A percentile compares a stretch with the other conserved stretches of the same genome.
phyloP scores from a whole-genome alignment of 2,329 filamentous ascomycete species.

The Sporothrix schenckii region DNA sequence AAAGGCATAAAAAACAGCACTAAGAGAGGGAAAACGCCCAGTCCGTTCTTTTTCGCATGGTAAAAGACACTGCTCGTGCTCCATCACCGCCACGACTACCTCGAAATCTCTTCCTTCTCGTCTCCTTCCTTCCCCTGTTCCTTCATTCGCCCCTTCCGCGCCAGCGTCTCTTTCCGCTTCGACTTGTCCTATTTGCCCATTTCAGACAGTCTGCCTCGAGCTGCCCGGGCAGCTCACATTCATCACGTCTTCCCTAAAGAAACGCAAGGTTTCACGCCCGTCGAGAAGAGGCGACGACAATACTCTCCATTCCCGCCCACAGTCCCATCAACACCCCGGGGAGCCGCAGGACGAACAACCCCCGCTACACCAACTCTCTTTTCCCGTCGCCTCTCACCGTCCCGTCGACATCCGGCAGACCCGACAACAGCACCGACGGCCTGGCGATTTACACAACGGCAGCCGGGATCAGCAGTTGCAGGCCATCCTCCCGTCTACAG shows the following conservation, averaged over 20 bases:
- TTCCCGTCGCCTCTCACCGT: constrained; percentile 17
- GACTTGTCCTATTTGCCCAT: constrained; percentile 12
- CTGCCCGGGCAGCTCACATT: constrained; percentile 68
- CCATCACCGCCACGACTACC: constrained; percentile 24
- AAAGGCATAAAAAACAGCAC: constrained; percentile 12
- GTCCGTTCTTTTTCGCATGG: constrained; percentile 16
- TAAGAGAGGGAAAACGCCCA: constrained; percentile 24
- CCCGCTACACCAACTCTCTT: constrained; percentile 1
- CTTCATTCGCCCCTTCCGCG: constrained; percentile 3
- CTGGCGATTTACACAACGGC: background rate
- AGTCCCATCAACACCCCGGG: constrained; percentile 12
- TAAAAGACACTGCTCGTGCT: constrained; percentile 18
- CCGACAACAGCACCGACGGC: constrained; percentile 8
- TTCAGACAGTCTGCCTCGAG: constrained; percentile 48
- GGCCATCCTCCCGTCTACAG: constrained; percentile 34
- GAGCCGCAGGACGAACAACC: constrained; percentile 9
- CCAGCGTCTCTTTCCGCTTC: background rate
- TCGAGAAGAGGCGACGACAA: constrained; percentile 46
- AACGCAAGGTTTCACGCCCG: constrained; percentile 66
- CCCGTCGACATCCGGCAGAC: constrained; percentile 10
- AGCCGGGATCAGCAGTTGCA: constrained; percentile 6
- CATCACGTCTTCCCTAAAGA: constrained; percentile 75
- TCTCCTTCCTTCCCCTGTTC: constrained; percentile 20
- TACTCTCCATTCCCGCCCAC: constrained; percentile 39
- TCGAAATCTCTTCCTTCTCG: constrained; percentile 24